phyloP scores from a whole-genome alignment of 495 filamentous ascomycete genomes.

The Trichocladium uniseriatum region DNA sequence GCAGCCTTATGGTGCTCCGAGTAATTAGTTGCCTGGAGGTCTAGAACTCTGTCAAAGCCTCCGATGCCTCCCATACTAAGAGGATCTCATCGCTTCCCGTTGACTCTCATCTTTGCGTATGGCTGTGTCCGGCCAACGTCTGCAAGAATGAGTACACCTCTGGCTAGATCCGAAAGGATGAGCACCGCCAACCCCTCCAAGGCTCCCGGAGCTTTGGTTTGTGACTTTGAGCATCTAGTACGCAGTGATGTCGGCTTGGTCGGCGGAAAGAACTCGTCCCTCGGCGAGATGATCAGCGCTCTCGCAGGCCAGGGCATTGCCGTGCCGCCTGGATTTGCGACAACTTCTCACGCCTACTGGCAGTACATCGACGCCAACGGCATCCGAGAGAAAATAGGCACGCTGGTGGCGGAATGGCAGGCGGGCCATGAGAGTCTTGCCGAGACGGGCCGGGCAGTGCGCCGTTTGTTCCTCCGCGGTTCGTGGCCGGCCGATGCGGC shows the following conservation, averaged over 20 bases:
- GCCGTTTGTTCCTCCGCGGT: constrained; percentile 16
- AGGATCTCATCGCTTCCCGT: no score
- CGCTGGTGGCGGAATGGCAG: constrained; percentile 17
- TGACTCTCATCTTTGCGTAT: no score
- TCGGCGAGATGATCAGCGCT: constrained; percentile 29
- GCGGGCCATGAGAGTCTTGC: constrained; percentile 8
- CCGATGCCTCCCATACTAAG: no score
- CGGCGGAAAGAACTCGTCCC: constrained; percentile 31
- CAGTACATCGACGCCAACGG: constrained; percentile 23
- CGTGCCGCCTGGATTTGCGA: constrained; percentile 28
- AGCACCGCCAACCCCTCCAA: not conserved
- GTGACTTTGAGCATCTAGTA: constrained; percentile 13
- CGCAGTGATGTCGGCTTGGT: constrained; percentile 22
- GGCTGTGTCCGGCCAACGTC: no score
- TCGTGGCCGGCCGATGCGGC: constrained; percentile 15
- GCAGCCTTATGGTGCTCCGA: no score
- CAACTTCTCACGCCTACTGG: constrained; percentile 28
- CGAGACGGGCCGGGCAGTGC: constrained; percentile 12
- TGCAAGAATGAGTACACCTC: no score
- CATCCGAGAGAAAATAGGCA: constrained; percentile 21
- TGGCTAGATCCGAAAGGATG: no score
- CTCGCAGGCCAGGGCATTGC: constrained; percentile 20
- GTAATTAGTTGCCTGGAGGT: no score
- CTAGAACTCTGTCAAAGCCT: no score
- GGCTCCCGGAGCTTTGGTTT: not conserved